Evolutionary conservation across 116 monocot species (phyloP).

Genomic region (Iris pallida): DNA sequence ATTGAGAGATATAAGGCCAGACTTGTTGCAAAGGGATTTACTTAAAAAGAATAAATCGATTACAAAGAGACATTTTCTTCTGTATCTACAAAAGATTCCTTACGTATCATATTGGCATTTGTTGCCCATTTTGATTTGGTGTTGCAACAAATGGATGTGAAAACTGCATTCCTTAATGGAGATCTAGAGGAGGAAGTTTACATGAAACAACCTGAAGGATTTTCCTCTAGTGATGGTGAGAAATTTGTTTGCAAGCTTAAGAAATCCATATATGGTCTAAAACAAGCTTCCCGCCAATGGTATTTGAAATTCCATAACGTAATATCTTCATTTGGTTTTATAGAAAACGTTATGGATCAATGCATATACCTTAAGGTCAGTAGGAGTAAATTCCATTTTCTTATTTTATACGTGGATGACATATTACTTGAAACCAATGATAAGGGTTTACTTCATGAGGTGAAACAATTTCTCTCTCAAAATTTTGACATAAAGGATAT

Average conservation of each 20-base stretch:
- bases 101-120: background rate
- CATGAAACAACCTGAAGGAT: slow-evolving; percentile 7
- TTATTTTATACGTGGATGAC: too few relatives aligned
- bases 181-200: background rate
- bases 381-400: too few relatives aligned
- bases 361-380: too few relatives aligned
- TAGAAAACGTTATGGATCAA: too few relatives aligned
- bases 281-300: too few relatives aligned
- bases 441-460: too few relatives aligned
- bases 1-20: background rate
- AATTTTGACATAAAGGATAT: too few relatives aligned
- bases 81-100: background rate
- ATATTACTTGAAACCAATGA: too few relatives aligned
- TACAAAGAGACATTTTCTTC: background rate
- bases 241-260: background rate
- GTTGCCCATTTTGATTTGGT: background rate
- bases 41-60: background rate
- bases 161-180: background rate
- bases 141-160: slow-evolving; percentile 1
- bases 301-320: too few relatives aligned
- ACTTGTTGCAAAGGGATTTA: background rate
- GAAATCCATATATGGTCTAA: background rate
- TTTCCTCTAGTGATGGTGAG: background rate
- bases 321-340: too few relatives aligned
- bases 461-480: too few relatives aligned